A percentile compares a stretch with the other conserved stretches of the same genome.
Evolutionary conservation across 1,139 yeast species (phyloP).

Genomic region (Geotrichum fermentans): DNA sequence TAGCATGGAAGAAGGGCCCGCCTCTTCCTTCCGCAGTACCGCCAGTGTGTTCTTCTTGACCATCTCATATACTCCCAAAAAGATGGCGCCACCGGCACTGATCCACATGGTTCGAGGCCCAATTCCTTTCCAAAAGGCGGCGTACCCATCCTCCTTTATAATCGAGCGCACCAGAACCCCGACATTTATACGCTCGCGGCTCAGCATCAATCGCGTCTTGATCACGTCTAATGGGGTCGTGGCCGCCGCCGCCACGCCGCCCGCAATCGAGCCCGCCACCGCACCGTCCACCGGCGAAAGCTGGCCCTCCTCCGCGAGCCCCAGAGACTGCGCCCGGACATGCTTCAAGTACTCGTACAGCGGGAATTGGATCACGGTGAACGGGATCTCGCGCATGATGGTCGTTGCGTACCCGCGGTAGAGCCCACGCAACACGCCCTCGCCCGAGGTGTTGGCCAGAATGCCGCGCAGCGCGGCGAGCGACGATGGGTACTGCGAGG

Average conservation of each 20-base stretch:
- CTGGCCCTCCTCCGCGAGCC: constrained; percentile 30
- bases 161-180: constrained; percentile 38
- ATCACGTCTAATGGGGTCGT: constrained; percentile 93
- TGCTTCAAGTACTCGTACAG: constrained; percentile 76
- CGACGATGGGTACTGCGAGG: constrained; percentile 57
- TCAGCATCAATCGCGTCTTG: constrained; percentile 86
- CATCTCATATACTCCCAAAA: constrained; percentile 86
- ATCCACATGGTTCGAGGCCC: constrained; percentile 98
- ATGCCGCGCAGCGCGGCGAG: constrained; percentile 61
- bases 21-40: background rate
- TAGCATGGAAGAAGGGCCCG: too few relatives aligned
- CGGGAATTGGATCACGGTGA: constrained; percentile 92
- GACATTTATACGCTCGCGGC: constrained; percentile 48
- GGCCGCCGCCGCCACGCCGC: constrained; percentile 87
- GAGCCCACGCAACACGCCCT: constrained; percentile 70
- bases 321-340: constrained; percentile 37
- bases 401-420: constrained; percentile 94
- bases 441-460: constrained; percentile 59
- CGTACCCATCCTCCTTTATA: constrained; percentile 58
- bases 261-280: constrained; percentile 88
- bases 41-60: constrained; percentile 41
- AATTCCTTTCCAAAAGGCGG: constrained; percentile 71
- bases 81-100: constrained; percentile 96
- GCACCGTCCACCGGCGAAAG: constrained; percentile 77
- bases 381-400: constrained; percentile 90